Base-by-base conservation (phyloP, 768 basidiomycete genomes). In the Mycena latifolia region DNA sequence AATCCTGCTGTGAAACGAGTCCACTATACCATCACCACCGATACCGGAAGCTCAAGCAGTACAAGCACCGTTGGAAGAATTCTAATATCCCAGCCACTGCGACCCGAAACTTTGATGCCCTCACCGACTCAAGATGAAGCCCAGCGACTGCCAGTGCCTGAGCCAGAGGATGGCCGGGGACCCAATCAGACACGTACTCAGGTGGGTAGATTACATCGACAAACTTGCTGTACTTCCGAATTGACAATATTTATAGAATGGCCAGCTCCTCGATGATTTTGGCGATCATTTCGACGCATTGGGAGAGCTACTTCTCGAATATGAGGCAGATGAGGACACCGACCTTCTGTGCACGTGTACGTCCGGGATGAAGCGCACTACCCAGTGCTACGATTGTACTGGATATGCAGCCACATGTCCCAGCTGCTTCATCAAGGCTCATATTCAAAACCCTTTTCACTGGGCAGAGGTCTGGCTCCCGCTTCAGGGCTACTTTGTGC, bases 391-490 rank as follows among this genome's bases (percentile, higher is more conserved):
- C 18, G 51, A 65, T 12, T 69, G 67, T 39, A 58, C 35, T 2
- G 43, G 33, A 9, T 64, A 58, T 37, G 10, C 5, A 10, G 20
- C 47, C 12, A 27, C 39, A 2, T 77, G 76, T 35, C 1, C 46
- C 5, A 39, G 62, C 14, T 77, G 76, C 63, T 76, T 77, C 41
- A 61, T 75, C 37, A 14, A 54, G 1, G 47, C 47, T 0, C 76
- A 77, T 61, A 17, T 56, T 11, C 29, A 53, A 18, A 43, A 39
- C 9, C 75, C 70, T 14, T 70, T 69, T 20, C 76, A 77, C 39
- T 75, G 75, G 74, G 75, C 71, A 11, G 61, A 74, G 39, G 69
- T 73, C 3, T 76, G 75, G 75, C 37, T 72, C 35, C 3, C 20
- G 1, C 24, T 48, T 0, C 22, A 41, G 17, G 45, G 33, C 2